Evolutionary conservation across 2,329 filamentous ascomycete species (phyloP), one percentile per base, ranked within the genome.

Genomic region (Ophiostoma himal-ulmi): DNA sequence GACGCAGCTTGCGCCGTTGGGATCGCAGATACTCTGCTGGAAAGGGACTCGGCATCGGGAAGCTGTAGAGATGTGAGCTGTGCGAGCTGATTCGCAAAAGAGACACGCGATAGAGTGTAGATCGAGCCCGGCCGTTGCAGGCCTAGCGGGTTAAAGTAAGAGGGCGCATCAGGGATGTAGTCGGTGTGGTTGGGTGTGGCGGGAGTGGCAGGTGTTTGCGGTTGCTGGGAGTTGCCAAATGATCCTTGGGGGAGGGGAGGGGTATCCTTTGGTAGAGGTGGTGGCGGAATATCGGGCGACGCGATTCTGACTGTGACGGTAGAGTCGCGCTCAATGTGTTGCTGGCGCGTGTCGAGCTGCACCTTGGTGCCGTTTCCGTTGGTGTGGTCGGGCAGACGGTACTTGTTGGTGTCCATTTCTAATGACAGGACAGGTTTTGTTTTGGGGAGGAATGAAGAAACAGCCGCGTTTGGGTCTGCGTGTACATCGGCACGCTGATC

Each of bases 21-120:
- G 67, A 98, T 95, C 20, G 92, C 89, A 10, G 89, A 88, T 67
- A 99, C 93, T 76, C 90, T 92, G 73, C 89, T 91, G 37, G 93
- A 92, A 30, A 99, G 84, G 0, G 92, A 90, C 62, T 90, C 89
- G 69, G 94, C 92, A 78, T 96, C 91, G 1, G 95, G 95, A 1
- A 98, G 85, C 76, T 93, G 90, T 71, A 98, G 89, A 22, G 93
- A 93, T 0, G 94, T 98, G 73, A 99, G 84, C 78, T 97, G 93
- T 67, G 92, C 92, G 69, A 98, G 87, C 79, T 98, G 95, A 76
- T 92, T 96, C 73, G 93, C 92, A 79, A 99, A 97, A 7, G 94
- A 97, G 44, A 91, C 91, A 64, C 94, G 88, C 1, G 93, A 97
- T 71, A 99, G 86, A 1, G 95, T 97, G 80, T 96, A 97, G 75